Percentiles rank a stretch among this genome's conserved stretches.
Evolutionary conservation across 441 rosid genomes (phyloP).

Genomic region (Omphalea diandra): DNA sequence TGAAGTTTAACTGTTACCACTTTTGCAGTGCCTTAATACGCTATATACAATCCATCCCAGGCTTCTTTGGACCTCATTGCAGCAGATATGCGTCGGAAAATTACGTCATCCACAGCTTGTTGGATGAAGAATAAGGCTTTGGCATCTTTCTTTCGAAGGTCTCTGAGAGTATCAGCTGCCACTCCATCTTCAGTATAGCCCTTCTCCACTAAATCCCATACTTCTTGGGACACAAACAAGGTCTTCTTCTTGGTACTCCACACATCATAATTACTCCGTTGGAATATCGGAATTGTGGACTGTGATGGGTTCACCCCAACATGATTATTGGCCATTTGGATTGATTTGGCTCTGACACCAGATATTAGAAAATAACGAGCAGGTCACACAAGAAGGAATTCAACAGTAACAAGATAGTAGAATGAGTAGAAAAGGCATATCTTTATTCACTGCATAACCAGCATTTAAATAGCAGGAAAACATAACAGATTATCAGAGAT

Average conservation of each 20-base stretch:
- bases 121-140: neutral
- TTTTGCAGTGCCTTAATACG: neutral
- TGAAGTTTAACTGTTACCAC: conserved; percentile 2
- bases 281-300: neutral
- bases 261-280: neutral
- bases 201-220: neutral
- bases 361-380: too few species aligned
- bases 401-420: too few species aligned
- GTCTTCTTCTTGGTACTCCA: neutral
- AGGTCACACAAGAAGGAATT: too few species aligned
- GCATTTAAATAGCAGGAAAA: too few species aligned
- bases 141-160: neutral
- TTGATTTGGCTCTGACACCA: too few species aligned
- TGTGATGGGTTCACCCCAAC: neutral
- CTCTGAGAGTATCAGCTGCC: neutral
- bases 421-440: too few species aligned
- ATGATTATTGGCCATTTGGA: neutral
- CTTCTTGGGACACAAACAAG: neutral
- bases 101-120: neutral
- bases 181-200: neutral
- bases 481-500: too few species aligned
- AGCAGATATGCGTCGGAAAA: neutral
- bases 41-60: neutral
- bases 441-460: too few species aligned
- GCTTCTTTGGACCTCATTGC: neutral